Evolutionary conservation across 257 asterid genomes (phyloP), one percentile per base, ranked within the genome.

Genomic region (Petunia secreta): DNA sequence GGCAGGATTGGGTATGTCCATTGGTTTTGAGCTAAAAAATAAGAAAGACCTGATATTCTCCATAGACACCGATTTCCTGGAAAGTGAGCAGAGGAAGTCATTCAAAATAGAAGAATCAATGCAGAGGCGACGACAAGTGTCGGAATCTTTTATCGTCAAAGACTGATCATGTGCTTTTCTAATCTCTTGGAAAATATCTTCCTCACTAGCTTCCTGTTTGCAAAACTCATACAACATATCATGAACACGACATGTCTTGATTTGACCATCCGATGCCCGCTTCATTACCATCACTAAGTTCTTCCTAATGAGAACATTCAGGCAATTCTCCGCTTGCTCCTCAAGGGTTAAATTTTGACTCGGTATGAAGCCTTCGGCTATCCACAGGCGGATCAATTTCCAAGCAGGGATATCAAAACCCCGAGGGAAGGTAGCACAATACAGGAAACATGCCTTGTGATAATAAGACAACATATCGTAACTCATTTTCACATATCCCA

Each of bases 321-420:
- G 41, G 81, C 59, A 83, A 3, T 58, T 60, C 79, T 83, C 86
- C 6, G 86, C 86, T 43, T 6, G 38, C 38, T 76, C 79, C 64
- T 83, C 86, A 81, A 80, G 50, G 53, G 34, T 48, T 48, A 50
- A 63, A 44, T 4, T 40, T 25, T 25, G 25, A 25, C 5, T 65
- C 63, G 8, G 81, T 1, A 86, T 44, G 38, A 86, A 82, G 4
- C 86, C 87, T 57, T 86, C 89, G 0, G 85, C 84, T 3, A 84
- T 77, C 87, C 89, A 86, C 11, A 86, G 8, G 2, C 82, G 53
- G 8, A 78, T 2, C 59, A 86, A 9, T 59, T 81, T 83, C 87
- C 85, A 81, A 0, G 75, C 83, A 0, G 85, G 85, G 7, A 83
- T 81, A 4, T 78, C 81, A 40, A 50, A 75, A 13, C 80, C 87